phyloP scores from a whole-genome alignment of 2,329 filamentous ascomycete genomes.

The Pezicula neosporulosa region DNA sequence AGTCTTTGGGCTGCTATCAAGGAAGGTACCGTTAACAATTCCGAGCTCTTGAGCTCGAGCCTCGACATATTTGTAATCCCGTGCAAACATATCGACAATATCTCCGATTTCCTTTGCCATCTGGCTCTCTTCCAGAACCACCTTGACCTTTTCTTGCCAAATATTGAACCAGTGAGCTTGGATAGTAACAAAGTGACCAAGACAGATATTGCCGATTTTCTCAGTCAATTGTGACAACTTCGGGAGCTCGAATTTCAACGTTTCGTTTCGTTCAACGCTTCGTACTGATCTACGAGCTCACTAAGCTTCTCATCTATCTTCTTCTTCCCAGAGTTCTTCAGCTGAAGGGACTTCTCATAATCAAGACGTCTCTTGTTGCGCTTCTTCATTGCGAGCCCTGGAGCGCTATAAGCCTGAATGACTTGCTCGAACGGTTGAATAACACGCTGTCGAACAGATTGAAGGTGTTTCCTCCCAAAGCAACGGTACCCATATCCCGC shows the following conservation, averaged over 20 bases:
- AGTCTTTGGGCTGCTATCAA: conserved; percentile 9
- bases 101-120: conserved; percentile 66
- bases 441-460: conserved; percentile 73
- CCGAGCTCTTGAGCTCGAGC: conserved; percentile 67
- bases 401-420: conserved; percentile 77
- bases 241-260: conserved; percentile 88
- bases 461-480: conserved; percentile 76
- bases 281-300: conserved; percentile 84
- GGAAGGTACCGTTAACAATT: conserved; percentile 73
- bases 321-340: conserved; percentile 79
- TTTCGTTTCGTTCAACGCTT: conserved; percentile 83
- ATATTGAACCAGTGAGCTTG: conserved; percentile 80
- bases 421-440: conserved; percentile 80
- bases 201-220: conserved; percentile 76
- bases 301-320: conserved; percentile 82
- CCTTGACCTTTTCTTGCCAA: conserved; percentile 79
- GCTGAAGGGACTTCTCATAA: conserved; percentile 76
- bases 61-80: conserved; percentile 75
- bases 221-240: conserved; percentile 79
- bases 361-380: conserved; percentile 89
- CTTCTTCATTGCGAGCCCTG: conserved; percentile 88
- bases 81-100: conserved; percentile 73
- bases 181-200: conserved; percentile 79
- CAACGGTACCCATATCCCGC: conserved; percentile 78
- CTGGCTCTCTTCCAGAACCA: conserved; percentile 63